Evolutionary conservation across 805 yeast species (phyloP).

Genomic region (Cyberlindnera samutprakarnensis): DNA sequence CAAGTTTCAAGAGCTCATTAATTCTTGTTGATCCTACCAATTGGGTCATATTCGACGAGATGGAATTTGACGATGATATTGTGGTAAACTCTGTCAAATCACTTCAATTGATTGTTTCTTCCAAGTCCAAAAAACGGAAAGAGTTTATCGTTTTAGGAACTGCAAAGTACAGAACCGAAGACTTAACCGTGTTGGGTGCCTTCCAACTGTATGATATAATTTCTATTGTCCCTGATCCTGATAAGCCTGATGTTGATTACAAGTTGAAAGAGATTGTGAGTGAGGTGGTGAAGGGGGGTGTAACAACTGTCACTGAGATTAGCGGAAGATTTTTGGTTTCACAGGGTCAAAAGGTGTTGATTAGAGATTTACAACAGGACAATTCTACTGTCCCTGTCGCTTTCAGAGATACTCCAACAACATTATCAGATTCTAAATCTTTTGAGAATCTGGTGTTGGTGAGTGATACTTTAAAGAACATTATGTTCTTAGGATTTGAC

Average conservation of each 20-base stretch:
- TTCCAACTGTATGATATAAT: conserved; percentile 68
- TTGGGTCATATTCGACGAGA: conserved; percentile 70
- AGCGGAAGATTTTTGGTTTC: conserved; percentile 78
- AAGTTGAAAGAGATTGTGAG: conserved; percentile 65
- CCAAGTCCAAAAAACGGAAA: conserved; percentile 36
- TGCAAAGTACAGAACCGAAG: conserved; percentile 70
- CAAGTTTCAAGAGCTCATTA: conserved; percentile 50
- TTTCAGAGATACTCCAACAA: conserved; percentile 78
- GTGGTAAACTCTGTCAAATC: conserved; percentile 33
- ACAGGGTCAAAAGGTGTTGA: conserved; percentile 76
- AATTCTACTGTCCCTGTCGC: conserved; percentile 89
- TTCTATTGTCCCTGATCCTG: conserved; percentile 85
- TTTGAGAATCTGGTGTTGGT: conserved; percentile 75
- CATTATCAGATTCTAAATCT: conserved; percentile 70
- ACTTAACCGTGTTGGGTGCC: conserved; percentile 70
- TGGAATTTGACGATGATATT: conserved; percentile 62
- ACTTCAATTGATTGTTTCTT: conserved; percentile 29
- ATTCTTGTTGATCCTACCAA: conserved; percentile 59
- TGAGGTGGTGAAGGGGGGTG: conserved; percentile 81
- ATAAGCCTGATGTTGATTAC: conserved; percentile 73
- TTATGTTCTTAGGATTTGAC: conserved; percentile 83
- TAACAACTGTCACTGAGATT: conserved; percentile 65
- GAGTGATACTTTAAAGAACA: conserved; percentile 73
- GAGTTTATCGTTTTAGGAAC: conserved; percentile 78
- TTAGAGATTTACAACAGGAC: conserved; percentile 80